phyloP scores from a whole-genome alignment of 2,329 filamentous ascomycete species.

The Venturia asperata region DNA sequence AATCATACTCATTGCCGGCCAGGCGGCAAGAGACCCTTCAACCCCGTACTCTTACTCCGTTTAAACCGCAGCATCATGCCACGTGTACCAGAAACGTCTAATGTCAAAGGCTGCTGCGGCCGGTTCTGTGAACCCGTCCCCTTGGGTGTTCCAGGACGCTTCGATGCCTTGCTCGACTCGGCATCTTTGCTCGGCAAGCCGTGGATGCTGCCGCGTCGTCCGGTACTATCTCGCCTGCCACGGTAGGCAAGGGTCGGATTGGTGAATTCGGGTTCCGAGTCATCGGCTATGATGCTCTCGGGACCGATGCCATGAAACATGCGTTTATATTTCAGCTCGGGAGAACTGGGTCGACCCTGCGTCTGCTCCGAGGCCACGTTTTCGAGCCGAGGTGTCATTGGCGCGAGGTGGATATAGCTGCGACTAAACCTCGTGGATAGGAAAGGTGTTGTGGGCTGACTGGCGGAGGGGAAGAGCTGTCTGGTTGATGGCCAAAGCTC shows the following conservation, averaged over 20 bases:
- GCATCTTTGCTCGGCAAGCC: not conserved
- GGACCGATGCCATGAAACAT: constrained; percentile 31
- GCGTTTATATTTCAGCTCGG: constrained; percentile 36
- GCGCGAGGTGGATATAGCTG: constrained; percentile 20
- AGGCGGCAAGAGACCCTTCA: constrained; percentile 25
- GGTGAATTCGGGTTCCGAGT: not conserved
- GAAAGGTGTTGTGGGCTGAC: constrained; percentile 19
- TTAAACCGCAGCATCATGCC: constrained; percentile 25
- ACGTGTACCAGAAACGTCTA: constrained; percentile 25
- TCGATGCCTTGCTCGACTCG: constrained; percentile 1
- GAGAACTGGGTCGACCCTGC: constrained; percentile 28
- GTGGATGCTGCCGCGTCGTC: constrained; percentile 13
- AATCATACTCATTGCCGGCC: constrained; percentile 21
- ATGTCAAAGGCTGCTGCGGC: constrained; percentile 17
- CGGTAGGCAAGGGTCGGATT: not conserved
- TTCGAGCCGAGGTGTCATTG: constrained; percentile 23
- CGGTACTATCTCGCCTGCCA: constrained; percentile 6
- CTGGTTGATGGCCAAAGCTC: constrained; percentile 22
- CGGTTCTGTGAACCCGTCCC: not conserved
- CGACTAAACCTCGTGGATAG: constrained; percentile 4
- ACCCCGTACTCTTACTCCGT: constrained; percentile 27
- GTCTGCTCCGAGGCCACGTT: constrained; percentile 22
- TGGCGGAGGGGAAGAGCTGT: constrained; percentile 18
- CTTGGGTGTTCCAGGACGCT: not conserved
- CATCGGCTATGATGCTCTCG: constrained; percentile 17